Evolutionary conservation across 495 filamentous ascomycete genomes (phyloP).

Genomic region (Penicillium roqueforti): DNA sequence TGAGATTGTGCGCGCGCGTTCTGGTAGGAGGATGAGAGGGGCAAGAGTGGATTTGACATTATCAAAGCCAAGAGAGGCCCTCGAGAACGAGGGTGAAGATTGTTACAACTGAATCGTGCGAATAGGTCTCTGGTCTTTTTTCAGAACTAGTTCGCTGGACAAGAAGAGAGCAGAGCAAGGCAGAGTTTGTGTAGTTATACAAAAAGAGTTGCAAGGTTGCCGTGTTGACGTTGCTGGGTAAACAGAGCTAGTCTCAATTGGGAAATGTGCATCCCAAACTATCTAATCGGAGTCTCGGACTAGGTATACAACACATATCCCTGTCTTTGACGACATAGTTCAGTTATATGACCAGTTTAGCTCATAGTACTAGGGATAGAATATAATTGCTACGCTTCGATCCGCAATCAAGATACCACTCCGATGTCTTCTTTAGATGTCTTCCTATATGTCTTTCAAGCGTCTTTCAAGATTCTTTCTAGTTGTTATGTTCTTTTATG

Average conservation of each 20-base stretch:
- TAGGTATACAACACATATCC: background rate
- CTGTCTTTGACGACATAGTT: background rate
- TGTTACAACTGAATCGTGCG: background rate
- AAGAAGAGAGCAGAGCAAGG: background rate
- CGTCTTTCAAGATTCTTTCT: too few relatives aligned
- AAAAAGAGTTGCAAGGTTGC: slow-evolving; percentile 23
- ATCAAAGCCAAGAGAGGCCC: background rate
- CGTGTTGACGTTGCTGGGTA: slow-evolving; percentile 38
- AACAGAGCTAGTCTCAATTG: slow-evolving; percentile 37
- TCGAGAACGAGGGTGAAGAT: background rate
- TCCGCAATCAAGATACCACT: too few relatives aligned
- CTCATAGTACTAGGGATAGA: background rate
- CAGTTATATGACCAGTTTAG: background rate
- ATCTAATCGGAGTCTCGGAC: background rate
- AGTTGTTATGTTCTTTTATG: too few relatives aligned
- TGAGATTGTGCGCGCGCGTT: slow-evolving; percentile 40
- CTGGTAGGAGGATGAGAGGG: slow-evolving; percentile 40
- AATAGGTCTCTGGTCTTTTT: background rate
- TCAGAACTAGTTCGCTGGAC: background rate
- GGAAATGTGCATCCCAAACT: slow-evolving; percentile 18
- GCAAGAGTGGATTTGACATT: slow-evolving; percentile 47
- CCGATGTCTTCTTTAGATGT: too few relatives aligned
- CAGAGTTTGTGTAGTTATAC: slow-evolving; percentile 21
- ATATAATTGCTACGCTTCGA: too few relatives aligned
- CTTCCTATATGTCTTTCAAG: too few relatives aligned